These are phyloP conservation scores for Coemansia sp. DNA, from an alignment of 192 early-diverging fungal genomes.

Conservation along the genomic window DNA sequence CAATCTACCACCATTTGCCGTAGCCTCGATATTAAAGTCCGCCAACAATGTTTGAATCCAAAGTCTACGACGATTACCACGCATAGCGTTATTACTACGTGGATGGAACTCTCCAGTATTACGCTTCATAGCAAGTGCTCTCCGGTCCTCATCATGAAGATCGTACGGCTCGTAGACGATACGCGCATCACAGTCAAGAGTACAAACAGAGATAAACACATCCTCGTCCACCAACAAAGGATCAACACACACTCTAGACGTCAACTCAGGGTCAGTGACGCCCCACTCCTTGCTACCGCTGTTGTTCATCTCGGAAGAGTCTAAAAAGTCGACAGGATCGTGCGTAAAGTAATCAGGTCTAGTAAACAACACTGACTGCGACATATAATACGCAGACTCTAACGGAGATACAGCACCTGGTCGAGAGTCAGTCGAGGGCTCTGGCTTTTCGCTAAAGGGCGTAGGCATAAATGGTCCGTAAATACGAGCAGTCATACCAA, in stretches of 20 bases:
- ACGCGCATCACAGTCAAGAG: slow-evolving; percentile 20
- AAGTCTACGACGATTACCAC: slow-evolving; percentile 30
- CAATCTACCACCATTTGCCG: slow-evolving; percentile 35
- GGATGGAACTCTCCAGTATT: neutral
- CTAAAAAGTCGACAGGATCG: slow-evolving; percentile 21
- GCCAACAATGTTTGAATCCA: slow-evolving; percentile 47
- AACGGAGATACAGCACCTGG: slow-evolving; percentile 23
- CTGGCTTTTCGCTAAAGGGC: neutral
- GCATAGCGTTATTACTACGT: slow-evolving; percentile 9
- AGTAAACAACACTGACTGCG: slow-evolving; percentile 42
- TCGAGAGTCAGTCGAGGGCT: neutral
- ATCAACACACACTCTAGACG: slow-evolving; percentile 42
- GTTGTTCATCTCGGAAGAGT: neutral
- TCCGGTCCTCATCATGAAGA: slow-evolving; percentile 30
- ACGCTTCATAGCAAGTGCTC: slow-evolving; percentile 4
- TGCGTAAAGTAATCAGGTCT: slow-evolving; percentile 45
- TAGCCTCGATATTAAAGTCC: slow-evolving; percentile 26
- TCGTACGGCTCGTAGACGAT: slow-evolving; percentile 46
- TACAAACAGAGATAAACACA: slow-evolving; percentile 40
- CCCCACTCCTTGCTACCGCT: slow-evolving; percentile 34
- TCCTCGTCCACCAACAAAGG: slow-evolving; percentile 44
- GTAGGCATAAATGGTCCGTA: slow-evolving; percentile 29
- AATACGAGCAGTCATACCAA: slow-evolving; percentile 43
- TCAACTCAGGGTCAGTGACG: slow-evolving; percentile 37
- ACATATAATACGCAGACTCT: slow-evolving; percentile 35